A percentile compares a stretch with the other conserved stretches of the same genome.
phyloP scores from a whole-genome alignment of 441 rosid species.

The Omphalea diandra region DNA sequence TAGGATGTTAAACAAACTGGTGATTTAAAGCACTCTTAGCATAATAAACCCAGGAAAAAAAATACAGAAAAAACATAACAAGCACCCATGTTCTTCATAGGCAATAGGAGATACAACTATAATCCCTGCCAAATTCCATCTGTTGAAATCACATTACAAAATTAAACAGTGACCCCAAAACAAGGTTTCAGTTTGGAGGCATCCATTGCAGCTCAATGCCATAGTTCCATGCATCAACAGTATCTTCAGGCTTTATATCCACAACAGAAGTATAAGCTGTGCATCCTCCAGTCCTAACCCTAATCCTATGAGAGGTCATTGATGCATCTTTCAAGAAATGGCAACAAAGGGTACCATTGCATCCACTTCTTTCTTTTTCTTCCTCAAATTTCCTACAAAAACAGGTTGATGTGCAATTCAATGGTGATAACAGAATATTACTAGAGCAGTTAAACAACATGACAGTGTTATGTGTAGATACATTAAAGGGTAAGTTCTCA shows the following conservation, averaged over 20 bases:
- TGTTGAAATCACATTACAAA: not conserved
- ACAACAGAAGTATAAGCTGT: conserved; percentile 52
- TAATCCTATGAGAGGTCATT: conserved; percentile 47
- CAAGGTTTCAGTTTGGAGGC: conserved; percentile 29
- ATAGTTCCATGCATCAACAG: conserved; percentile 40
- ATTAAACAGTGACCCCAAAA: not conserved
- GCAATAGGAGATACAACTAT: too few relatives aligned
- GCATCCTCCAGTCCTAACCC: conserved; percentile 55
- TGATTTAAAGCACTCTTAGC: too few relatives aligned
- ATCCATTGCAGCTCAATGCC: conserved; percentile 64
- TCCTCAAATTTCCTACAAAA: conserved; percentile 45
- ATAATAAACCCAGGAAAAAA: too few relatives aligned
- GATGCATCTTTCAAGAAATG: conserved; percentile 60
- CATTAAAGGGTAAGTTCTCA: conserved; percentile 51
- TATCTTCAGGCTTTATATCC: conserved; percentile 29
- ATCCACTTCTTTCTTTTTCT: conserved; percentile 30
- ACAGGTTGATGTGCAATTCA: conserved; percentile 51
- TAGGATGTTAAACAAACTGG: too few relatives aligned
- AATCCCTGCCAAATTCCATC: too few relatives aligned
- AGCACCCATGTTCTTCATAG: too few relatives aligned
- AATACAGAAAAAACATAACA: too few relatives aligned
- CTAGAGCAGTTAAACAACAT: conserved; percentile 55
- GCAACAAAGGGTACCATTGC: conserved; percentile 51
- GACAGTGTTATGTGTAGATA: conserved; percentile 55
- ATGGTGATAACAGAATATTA: conserved; percentile 39